Percentiles rank a stretch among this genome's conserved stretches.
phyloP scores from a whole-genome alignment of 495 filamentous ascomycete genomes.

The Tetracladium setigerum region DNA sequence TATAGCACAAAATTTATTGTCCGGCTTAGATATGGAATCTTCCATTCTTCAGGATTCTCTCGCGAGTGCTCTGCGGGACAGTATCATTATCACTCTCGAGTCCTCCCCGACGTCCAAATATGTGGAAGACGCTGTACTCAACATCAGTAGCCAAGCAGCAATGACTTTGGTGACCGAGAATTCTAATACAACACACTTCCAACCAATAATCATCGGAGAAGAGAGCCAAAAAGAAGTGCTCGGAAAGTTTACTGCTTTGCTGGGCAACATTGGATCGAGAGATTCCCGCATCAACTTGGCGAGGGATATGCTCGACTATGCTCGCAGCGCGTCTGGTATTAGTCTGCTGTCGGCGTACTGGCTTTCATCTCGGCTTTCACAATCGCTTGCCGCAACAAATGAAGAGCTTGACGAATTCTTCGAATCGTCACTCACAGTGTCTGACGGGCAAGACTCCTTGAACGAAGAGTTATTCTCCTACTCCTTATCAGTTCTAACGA shows the following conservation, averaged over 20 bases:
- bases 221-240: conserved; percentile 59
- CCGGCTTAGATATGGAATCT: conserved; percentile 56
- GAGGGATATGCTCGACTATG: conserved; percentile 48
- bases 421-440: conserved; percentile 35
- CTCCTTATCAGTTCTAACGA: conserved; percentile 56
- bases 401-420: conserved; percentile 62
- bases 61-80: conserved; percentile 54
- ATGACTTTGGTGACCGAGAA: conserved; percentile 20
- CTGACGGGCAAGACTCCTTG: conserved; percentile 42
- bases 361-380: conserved; percentile 69
- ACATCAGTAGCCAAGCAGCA: conserved; percentile 16
- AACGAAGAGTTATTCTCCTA: conserved; percentile 77
- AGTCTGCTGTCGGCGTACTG: conserved; percentile 67
- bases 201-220: conserved; percentile 53
- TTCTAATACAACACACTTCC: conserved; percentile 36
- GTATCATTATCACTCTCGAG: conserved; percentile 39
- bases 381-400: conserved; percentile 38
- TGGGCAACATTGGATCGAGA: conserved; percentile 37
- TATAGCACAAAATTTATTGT: conserved; percentile 61
- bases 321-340: conserved; percentile 45
- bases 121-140: conserved; percentile 13
- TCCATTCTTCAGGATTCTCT: conserved; percentile 63
- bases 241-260: conserved; percentile 35
- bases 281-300: conserved; percentile 40
- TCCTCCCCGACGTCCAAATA: conserved; percentile 18